Evolutionary conservation across 2,329 filamentous ascomycete species (phyloP), one percentile per base, ranked within the genome.

Genomic region (Trichoderma sp.): DNA sequence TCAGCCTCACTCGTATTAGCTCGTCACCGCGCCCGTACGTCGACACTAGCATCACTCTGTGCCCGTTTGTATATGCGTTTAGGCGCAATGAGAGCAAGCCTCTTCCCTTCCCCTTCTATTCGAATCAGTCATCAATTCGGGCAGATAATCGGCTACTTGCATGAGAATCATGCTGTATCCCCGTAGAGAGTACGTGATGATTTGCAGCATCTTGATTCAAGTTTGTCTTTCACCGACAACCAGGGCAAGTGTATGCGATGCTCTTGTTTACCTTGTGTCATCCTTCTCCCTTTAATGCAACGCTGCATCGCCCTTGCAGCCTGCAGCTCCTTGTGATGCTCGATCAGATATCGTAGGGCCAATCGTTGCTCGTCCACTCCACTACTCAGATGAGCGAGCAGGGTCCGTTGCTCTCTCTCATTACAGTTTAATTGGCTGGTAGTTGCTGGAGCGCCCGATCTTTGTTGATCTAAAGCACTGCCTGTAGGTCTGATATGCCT

Each of bases 1-100:
- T 68, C 66, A 68, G 65, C 66, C 66, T 68, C 66, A 23, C 55
- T 67, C 58, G 58, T 62, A 23, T 53, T 53, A 30, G 39, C 17
- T 23, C 26, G 47, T 30, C 30, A 59, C 57, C 57, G 57, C 57
- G 57, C 57, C 57, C 57, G 30, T n/a, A 59, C 17, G 57, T 20
- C 17, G 57, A 59, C 57, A 32, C 57, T 59, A 59, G 57, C 57
- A 59, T 59, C 57, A 6, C 26, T 30, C 28, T 32, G 55, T 58
- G 55, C 55, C 55, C 28, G 55, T 58, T 30, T 58, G 55, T 30
- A 58, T 30, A 58, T 30, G 55, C 17, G 55, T 58, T 30, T 32
- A 58, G 55, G 55, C 28, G n/a, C 55, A 28, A 30, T 32, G 55
- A 34, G 55, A 17, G n/a, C 28, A 12, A 58, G 47, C 20, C 47